These are phyloP conservation scores for Cinchona pubescens DNA, from an alignment of 257 asterid genomes.

Conservation along the genomic window DNA sequence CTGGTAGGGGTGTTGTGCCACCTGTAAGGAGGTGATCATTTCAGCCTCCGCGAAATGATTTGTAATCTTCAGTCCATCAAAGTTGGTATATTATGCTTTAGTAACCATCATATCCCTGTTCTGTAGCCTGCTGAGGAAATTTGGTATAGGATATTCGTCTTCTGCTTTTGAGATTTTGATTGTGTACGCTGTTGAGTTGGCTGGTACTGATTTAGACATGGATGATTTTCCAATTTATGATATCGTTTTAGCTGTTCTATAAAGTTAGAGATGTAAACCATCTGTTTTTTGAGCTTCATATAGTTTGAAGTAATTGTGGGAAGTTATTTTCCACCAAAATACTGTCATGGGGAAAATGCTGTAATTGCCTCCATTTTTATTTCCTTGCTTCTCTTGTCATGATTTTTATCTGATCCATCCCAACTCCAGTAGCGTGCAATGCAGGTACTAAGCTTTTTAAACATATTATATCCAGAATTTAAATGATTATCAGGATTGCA, in stretches of 20 bases:
- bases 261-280: not conserved
- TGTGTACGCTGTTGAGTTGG: not conserved
- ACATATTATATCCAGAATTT: not conserved
- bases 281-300: too few species aligned
- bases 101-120: slow-evolving; percentile 1
- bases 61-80: not conserved
- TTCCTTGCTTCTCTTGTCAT: not conserved
- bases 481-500: not conserved
- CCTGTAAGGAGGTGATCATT: slow-evolving; percentile 74
- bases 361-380: not conserved
- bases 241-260: not conserved
- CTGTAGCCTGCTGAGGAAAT: not conserved
- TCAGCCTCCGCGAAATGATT: not conserved
- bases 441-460: not conserved
- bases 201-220: slow-evolving; percentile 1
- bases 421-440: not conserved
- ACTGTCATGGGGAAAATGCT: not conserved
- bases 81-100: not conserved
- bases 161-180: slow-evolving; percentile 1
- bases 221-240: not conserved
- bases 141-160: slow-evolving; percentile 5
- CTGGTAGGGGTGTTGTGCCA: slow-evolving; percentile 81
- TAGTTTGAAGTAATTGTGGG: not conserved
- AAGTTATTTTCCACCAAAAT: not conserved
- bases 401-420: not conserved